Conservation (phyloP, 2,329 filamentous ascomycete genomes). For the Myriosclerotinia scirpicola region DNA sequence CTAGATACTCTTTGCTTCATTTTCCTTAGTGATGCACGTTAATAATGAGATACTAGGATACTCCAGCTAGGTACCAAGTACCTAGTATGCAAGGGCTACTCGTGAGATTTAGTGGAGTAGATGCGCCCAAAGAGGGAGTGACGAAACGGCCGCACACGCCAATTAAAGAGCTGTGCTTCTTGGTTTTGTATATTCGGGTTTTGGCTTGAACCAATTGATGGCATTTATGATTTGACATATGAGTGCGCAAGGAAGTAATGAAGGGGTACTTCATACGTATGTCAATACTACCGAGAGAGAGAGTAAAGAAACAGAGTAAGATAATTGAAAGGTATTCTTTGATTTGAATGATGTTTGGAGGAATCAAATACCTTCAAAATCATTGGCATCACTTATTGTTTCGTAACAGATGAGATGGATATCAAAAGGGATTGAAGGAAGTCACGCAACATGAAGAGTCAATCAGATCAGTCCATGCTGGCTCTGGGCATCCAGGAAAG, state of each 20-base stretch:
- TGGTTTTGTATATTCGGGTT: not conserved
- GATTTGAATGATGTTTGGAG: not conserved
- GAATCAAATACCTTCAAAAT: not conserved
- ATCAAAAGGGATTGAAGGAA: not conserved
- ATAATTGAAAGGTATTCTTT: not conserved
- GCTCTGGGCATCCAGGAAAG: too few relatives aligned
- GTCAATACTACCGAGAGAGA: not conserved
- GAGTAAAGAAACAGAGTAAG: not conserved
- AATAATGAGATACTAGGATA: not conserved
- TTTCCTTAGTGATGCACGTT: slow-evolving; percentile 2
- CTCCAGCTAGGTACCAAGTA: too few relatives aligned
- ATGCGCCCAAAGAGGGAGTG: slow-evolving; percentile 14
- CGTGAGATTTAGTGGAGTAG: slow-evolving; percentile 6
- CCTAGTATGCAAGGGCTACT: slow-evolving; percentile 5
- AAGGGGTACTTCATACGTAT: slow-evolving; percentile 5
- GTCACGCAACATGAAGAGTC: not conserved
- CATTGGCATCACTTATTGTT: not conserved
- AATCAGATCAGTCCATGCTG: too few relatives aligned
- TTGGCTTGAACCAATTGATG: slow-evolving; percentile 4
- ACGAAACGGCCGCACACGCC: slow-evolving; percentile 22
- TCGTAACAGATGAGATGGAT: too few relatives aligned
- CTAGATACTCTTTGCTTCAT: not conserved
- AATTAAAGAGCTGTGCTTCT: slow-evolving; percentile 5
- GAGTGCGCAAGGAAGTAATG: not conserved
- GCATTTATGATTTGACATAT: not conserved